phyloP scores from a whole-genome alignment of 805 yeast genomes.

The Saccharomycopsis fermentans region DNA sequence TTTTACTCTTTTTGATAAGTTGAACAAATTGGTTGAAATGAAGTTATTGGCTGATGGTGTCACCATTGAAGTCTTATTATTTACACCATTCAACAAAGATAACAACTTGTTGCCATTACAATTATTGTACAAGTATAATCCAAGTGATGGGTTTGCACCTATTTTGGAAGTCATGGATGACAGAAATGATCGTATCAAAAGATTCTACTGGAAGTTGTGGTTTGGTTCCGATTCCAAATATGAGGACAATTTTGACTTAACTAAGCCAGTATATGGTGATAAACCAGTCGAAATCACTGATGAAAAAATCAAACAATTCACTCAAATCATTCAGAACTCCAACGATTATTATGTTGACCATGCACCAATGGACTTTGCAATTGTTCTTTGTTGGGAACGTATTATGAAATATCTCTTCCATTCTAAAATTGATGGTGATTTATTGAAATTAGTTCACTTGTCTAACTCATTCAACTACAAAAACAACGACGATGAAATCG shows the following conservation, averaged over 20 bases:
- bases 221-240: slow-evolving; percentile 42
- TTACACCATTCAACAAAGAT: slow-evolving; percentile 83
- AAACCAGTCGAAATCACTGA: slow-evolving; percentile 52
- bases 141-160: slow-evolving; percentile 92
- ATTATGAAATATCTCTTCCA: slow-evolving; percentile 99
- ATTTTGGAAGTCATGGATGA: slow-evolving; percentile 81
- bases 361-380: slow-evolving; percentile 99
- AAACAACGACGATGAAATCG: slow-evolving; percentile 55
- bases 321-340: slow-evolving; percentile 94
- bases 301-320: slow-evolving; percentile 78
- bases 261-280: slow-evolving; percentile 40
- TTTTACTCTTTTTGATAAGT: slow-evolving; percentile 52
- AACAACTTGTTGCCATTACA: slow-evolving; percentile 63
- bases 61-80: slow-evolving; percentile 59
- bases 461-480: slow-evolving; percentile 90
- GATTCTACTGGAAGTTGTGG: slow-evolving; percentile 97
- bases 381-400: slow-evolving; percentile 97
- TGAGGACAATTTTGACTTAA: slow-evolving; percentile 45
- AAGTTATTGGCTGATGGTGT: slow-evolving; percentile 35
- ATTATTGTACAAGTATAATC: slow-evolving; percentile 68
- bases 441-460: slow-evolving; percentile 85
- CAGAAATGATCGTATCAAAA: slow-evolving; percentile 87
- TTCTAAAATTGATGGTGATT: slow-evolving; percentile 88
- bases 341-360: slow-evolving; percentile 36
- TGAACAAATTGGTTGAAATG: slow-evolving; percentile 59